phyloP scores from a whole-genome alignment of 2,329 filamentous ascomycete genomes.

The Phoma herbarum region DNA sequence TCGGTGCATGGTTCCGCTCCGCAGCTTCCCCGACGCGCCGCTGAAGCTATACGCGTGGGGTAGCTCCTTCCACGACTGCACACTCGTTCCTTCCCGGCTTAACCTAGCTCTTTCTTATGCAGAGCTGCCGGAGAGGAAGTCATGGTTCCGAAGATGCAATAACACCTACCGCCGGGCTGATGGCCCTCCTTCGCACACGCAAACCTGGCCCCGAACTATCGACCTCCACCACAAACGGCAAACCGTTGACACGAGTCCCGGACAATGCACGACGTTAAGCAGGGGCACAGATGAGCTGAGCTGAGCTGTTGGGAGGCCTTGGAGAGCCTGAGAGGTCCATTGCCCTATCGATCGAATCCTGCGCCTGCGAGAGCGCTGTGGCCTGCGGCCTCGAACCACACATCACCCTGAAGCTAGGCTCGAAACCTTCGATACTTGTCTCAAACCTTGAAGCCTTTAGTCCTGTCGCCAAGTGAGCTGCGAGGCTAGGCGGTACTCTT shows the following conservation, averaged over 20 bases:
- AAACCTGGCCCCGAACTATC: not conserved
- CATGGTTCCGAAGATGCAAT: not conserved
- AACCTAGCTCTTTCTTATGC: slow-evolving; percentile 4
- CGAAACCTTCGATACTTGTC: not conserved
- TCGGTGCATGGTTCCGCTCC: slow-evolving; percentile 6
- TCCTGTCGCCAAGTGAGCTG: not conserved
- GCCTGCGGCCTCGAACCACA: not conserved
- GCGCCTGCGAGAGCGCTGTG: not conserved
- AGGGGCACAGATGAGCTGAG: not conserved
- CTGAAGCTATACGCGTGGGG: slow-evolving; percentile 11
- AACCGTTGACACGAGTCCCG: not conserved
- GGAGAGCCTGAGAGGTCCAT: not conserved
- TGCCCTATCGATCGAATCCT: not conserved
- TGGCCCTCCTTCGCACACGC: not conserved
- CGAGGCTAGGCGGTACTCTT: not conserved
- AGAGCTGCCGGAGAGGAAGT: not conserved
- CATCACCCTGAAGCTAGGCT: not conserved
- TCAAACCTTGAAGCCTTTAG: not conserved
- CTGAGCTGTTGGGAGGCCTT: not conserved
- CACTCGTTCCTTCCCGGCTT: not conserved
- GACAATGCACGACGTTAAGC: not conserved
- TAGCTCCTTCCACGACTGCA: slow-evolving; percentile 13
- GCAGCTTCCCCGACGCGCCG: slow-evolving; percentile 10
- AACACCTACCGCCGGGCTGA: not conserved
- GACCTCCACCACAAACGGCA: not conserved